A percentile compares a stretch with the other conserved stretches of the same genome.
These are phyloP conservation scores for Auxenochlorella pyrenoidosa DNA, from an alignment of 139 green algal genomes.

Conservation along the genomic window DNA sequence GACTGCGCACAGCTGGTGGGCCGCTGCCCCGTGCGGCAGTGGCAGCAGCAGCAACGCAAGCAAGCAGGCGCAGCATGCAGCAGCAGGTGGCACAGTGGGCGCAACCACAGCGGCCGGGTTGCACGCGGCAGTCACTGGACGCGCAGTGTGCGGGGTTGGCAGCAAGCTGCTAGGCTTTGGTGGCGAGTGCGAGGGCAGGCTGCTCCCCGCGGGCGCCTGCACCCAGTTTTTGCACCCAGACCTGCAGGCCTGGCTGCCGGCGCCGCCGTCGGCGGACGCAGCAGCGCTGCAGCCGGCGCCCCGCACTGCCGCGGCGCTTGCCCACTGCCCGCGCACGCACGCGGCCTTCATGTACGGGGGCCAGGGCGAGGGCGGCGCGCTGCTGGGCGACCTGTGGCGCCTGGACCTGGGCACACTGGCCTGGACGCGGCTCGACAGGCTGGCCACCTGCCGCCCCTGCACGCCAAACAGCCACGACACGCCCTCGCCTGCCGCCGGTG, in stretches of 20 bases:
- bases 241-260: slow-evolving; percentile 5
- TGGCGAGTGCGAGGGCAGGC: background rate
- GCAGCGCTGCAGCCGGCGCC: background rate
- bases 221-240: slow-evolving; percentile 11
- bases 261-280: background rate
- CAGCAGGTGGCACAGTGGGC: no score
- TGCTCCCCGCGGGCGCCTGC: background rate
- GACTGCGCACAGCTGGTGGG: background rate
- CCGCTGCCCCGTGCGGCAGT: background rate
- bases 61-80: background rate
- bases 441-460: slow-evolving; percentile 28
- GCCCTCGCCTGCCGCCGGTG: slow-evolving; percentile 19
- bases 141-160: background rate
- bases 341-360: slow-evolving; percentile 79
- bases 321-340: background rate
- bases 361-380: slow-evolving; percentile 52
- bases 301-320: background rate
- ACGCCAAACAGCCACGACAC: background rate
- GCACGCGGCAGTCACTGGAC: background rate
- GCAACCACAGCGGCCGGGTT: background rate
- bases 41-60: background rate
- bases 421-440: slow-evolving; percentile 67
- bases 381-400: slow-evolving; percentile 80
- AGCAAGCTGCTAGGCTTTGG: slow-evolving; percentile 24
- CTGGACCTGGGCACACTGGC: slow-evolving; percentile 67